phyloP scores from a whole-genome alignment of 192 early-diverging fungal species.

The Allomyces macrogynus region DNA sequence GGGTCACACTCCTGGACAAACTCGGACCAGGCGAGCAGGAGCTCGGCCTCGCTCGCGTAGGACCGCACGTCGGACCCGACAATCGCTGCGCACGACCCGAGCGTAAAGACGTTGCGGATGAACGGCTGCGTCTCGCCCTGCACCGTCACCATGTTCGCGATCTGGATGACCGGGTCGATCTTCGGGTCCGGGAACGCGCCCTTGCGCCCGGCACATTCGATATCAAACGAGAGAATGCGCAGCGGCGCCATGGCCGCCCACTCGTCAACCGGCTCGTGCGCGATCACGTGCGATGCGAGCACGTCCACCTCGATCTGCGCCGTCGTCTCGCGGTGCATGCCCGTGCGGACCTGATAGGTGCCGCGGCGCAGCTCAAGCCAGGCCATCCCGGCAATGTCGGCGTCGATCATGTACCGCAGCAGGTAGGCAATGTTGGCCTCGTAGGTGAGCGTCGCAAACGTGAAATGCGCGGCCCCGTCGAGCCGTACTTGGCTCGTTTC shows the following conservation, averaged over 20 bases:
- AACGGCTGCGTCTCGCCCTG: slow-evolving; percentile 81
- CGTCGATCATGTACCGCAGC: slow-evolving; percentile 90
- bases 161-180: slow-evolving; percentile 89
- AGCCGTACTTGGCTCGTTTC: slow-evolving; percentile 30
- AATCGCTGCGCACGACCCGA: slow-evolving; percentile 79
- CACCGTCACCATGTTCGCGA: slow-evolving; percentile 78
- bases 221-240: slow-evolving; percentile 90
- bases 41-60: slow-evolving; percentile 54
- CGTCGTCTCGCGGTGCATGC: slow-evolving; percentile 1
- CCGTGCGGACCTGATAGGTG: slow-evolving; percentile 34
- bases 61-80: slow-evolving; percentile 67
- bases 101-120: slow-evolving; percentile 82
- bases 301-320: slow-evolving; percentile 69
- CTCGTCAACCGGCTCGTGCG: slow-evolving; percentile 69
- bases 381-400: slow-evolving; percentile 56
- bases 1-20: slow-evolving; percentile 76
- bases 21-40: slow-evolving; percentile 65
- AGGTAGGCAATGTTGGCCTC: slow-evolving; percentile 79
- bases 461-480: slow-evolving; percentile 27
- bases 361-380: slow-evolving; percentile 78
- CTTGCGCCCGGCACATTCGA: slow-evolving; percentile 90
- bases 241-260: slow-evolving; percentile 88
- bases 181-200: slow-evolving; percentile 87
- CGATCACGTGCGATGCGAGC: slow-evolving; percentile 52
- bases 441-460: slow-evolving; percentile 35